phyloP scores from a whole-genome alignment of 2,329 filamentous ascomycete genomes.

The Xylaria sp. region DNA sequence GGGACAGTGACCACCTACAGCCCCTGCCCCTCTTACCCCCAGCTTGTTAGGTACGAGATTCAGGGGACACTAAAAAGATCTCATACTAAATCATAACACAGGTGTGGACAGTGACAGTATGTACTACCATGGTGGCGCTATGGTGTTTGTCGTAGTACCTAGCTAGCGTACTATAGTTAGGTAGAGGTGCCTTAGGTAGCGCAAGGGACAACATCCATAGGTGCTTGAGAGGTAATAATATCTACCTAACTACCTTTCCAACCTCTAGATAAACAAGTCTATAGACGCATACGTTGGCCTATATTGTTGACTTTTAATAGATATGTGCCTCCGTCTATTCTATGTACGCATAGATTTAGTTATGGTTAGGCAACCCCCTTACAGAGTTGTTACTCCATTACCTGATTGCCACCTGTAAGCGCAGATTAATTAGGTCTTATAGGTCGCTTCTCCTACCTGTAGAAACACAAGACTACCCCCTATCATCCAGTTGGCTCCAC shows the following conservation, averaged over 20 bases:
- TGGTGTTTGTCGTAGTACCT: neutral
- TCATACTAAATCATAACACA: neutral
- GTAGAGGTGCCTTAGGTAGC: neutral
- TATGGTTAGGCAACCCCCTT: neutral
- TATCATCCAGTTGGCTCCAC: neutral
- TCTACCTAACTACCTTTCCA: neutral
- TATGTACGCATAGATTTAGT: neutral
- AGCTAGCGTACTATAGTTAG: neutral
- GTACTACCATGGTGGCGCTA: neutral
- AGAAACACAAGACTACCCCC: neutral
- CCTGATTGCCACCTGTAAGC: neutral
- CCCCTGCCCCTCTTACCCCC: slow-evolving; percentile 29
- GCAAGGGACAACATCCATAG: neutral
- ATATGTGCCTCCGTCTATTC: neutral
- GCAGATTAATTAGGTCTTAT: neutral
- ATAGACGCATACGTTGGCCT: too few species aligned
- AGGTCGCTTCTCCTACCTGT: too few species aligned
- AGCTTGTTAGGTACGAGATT: slow-evolving; percentile 25
- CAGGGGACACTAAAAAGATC: slow-evolving; percentile 15
- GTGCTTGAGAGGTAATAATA: neutral
- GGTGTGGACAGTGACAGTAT: neutral
- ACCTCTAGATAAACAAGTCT: neutral
- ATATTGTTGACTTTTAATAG: neutral
- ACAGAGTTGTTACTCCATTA: neutral
- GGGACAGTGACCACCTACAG: slow-evolving; percentile 26